A percentile compares a stretch with the other conserved stretches of the same genome.
Evolutionary conservation across 176 grass and related monocot genomes (phyloP).

Genomic region (Canna indica): DNA sequence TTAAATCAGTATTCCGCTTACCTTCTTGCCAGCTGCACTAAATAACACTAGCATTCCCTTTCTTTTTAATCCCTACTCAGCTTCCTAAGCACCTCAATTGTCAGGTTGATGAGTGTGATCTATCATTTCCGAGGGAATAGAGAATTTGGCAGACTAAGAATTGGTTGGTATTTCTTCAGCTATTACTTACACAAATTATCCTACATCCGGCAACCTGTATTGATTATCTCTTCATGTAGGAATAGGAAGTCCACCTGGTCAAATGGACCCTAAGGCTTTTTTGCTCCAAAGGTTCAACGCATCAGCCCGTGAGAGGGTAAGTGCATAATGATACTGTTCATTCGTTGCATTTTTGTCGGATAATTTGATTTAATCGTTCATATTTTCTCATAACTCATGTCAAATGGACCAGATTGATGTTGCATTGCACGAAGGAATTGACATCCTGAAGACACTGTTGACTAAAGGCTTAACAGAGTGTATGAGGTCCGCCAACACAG

Average conservation of each 20-base stretch:
- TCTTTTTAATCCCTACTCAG: not conserved
- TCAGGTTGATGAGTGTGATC: slow-evolving; percentile 70
- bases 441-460: slow-evolving; percentile 59
- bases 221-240: slow-evolving; percentile 34
- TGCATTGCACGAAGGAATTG: slow-evolving; percentile 56
- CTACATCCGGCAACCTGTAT: slow-evolving; percentile 4
- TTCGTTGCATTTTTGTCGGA: not conserved
- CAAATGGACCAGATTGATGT: slow-evolving; percentile 54
- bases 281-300: slow-evolving; percentile 77
- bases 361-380: not conserved
- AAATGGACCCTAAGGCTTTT: slow-evolving; percentile 96
- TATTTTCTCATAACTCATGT: not conserved
- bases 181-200: slow-evolving; percentile 7
- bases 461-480: slow-evolving; percentile 49
- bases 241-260: slow-evolving; percentile 63
- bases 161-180: slow-evolving; percentile 37
- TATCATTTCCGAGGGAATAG: slow-evolving; percentile 63
- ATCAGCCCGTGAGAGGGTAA: slow-evolving; percentile 56
- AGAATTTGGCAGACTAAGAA: slow-evolving; percentile 81
- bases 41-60: not conserved
- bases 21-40: not conserved
- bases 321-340: not conserved
- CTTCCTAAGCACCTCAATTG: slow-evolving; percentile 22
- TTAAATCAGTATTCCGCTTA: not conserved
- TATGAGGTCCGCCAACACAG: slow-evolving; percentile 37